Evolutionary conservation across 495 filamentous ascomycete species (phyloP), one percentile per base, ranked within the genome.

Genomic region (Amphirosellinia nigrospora): DNA sequence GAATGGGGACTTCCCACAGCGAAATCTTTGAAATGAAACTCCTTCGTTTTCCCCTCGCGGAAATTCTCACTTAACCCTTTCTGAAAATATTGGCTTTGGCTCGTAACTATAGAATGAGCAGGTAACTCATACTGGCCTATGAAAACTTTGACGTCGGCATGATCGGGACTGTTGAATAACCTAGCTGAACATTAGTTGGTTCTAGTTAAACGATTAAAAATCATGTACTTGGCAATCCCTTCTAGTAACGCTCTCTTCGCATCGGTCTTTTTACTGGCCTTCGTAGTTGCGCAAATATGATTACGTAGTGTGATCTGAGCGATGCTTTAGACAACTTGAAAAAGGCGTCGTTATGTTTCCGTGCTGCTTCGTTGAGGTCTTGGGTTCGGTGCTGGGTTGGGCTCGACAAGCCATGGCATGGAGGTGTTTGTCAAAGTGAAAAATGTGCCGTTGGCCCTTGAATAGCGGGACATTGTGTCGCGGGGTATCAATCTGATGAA

Each of bases 21-120:
- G 23, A 43, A 64, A 26, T 70, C 59, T 39, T 64, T 53, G 15
- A 43, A 70, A 26, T 48, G 46, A 28, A 70, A 70, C 30, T 63
- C 38, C 45, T 70, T 70, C 10, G 19, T 1, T 26, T 48, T 45
- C 19, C 48, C 68, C 38, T 70, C 48, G 6, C 19, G 30, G 46
- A 65, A 64, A 4, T 23, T 45, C 7, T 34, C 32, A n/a, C 8
- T 43, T 28, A 70, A 45, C 21, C 48, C 59, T 59, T 32, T 65
- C 36, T 64, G 38, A 38, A 70, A 70, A 13, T 46, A 70, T 16
- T 15, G 16, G 13, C 68, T 70, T 48, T 59, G 50, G 4, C 30
- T 58, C 8, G 36, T 21, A 48, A 70, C 48, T 32, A 70, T 43
- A 23, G 34, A 36, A 43, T 70, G 59, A 16, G 59, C 59, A 34